Evolutionary conservation across 2,329 filamentous ascomycete genomes (phyloP), one percentile per base, ranked within the genome.

Genomic region (Cyphellophora attinorum): DNA sequence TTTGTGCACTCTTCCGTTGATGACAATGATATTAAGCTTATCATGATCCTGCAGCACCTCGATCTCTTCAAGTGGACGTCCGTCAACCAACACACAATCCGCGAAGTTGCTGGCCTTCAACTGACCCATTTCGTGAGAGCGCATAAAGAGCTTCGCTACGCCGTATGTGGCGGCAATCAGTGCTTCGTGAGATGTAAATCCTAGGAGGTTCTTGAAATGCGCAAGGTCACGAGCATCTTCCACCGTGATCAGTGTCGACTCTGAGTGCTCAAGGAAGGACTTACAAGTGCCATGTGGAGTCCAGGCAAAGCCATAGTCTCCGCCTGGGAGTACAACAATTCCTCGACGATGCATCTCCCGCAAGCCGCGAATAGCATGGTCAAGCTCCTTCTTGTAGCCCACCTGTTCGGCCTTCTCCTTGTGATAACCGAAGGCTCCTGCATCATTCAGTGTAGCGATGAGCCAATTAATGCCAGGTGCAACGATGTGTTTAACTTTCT

Each of bases 231-330:
- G 55, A 1, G 65, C 62, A 42, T 68, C 68, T 0, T n/a, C n/a
- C n/a, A n/a, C n/a, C n/a, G n/a, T n/a, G n/a, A n/a, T 56, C 4
- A 58, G 58, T 19, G 57, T 46, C 2, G n/a, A n/a, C n/a, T n/a
- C n/a, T n/a, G n/a, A n/a, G n/a, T n/a, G n/a, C n/a, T n/a, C n/a
- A n/a, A n/a, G n/a, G n/a, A n/a, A n/a, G n/a, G n/a, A n/a, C n/a
- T n/a, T n/a, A n/a, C n/a, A n/a, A n/a, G n/a, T n/a, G n/a, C n/a
- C n/a, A n/a, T n/a, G n/a, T n/a, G 63, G 64, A 1, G 60, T 61
- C 64, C 63, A 68, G 2, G 64, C 59, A 34, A 68, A 67, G 3
- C 64, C 62, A 30, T 65, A 69, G 40, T 67, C 62, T n/a, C n/a
- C 63, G 18, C 62, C 61, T 10, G 65, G 65, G 4, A 69, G 52